Conservation (phyloP, 176 grass and related monocot genomes). For the Musa acuminata region DNA sequence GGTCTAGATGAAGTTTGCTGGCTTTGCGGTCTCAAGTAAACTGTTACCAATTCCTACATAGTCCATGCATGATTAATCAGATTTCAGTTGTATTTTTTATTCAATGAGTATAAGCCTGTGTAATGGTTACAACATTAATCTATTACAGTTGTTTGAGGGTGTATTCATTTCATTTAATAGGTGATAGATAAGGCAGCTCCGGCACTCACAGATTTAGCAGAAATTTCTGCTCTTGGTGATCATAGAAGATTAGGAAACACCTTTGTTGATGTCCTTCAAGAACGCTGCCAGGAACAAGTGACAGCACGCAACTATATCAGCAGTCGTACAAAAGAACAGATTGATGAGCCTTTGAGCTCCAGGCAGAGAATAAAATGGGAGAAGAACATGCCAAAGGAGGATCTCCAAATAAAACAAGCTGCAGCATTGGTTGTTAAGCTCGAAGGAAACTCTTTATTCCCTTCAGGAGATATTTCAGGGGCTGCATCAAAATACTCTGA, state of each 20-base stretch:
- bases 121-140: not conserved
- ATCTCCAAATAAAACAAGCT: too few relatives aligned
- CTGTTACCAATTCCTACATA: not conserved
- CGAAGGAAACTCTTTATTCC: too few relatives aligned
- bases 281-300: slow-evolving; percentile 43
- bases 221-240: slow-evolving; percentile 63
- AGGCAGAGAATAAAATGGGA: too few relatives aligned
- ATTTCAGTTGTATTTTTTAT: not conserved
- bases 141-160: too few relatives aligned
- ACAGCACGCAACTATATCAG: not conserved
- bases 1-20: not conserved
- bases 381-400: too few relatives aligned
- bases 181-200: slow-evolving; percentile 84
- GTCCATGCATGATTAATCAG: not conserved
- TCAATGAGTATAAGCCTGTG: not conserved
- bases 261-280: slow-evolving; percentile 66
- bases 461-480: too few relatives aligned
- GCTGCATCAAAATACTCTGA: too few relatives aligned
- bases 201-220: slow-evolving; percentile 66
- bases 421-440: too few relatives aligned
- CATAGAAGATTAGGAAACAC: slow-evolving; percentile 76
- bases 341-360: too few relatives aligned
- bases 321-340: too few relatives aligned
- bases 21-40: not conserved
- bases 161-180: slow-evolving; percentile 24